These are phyloP conservation scores for Sordaria brevicollis DNA, from an alignment of 495 filamentous ascomycete species.

Conservation along the genomic window DNA sequence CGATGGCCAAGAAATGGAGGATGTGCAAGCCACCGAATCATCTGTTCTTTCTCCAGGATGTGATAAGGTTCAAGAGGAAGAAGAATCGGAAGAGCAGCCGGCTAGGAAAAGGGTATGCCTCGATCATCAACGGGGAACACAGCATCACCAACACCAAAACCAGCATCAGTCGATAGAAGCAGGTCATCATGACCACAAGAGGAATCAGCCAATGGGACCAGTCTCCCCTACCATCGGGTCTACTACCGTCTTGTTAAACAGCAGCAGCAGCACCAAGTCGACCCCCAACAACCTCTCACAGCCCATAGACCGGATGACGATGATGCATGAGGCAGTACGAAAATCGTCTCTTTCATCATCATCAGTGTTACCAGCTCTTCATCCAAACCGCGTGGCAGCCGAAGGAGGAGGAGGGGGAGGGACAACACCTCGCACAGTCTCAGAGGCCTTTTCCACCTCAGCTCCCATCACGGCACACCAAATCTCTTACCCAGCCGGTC, in stretches of 20 bases:
- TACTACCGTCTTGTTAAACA: background rate
- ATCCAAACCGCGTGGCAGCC: background rate
- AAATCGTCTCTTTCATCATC: too few relatives aligned
- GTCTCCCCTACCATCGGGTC: background rate
- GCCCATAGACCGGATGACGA: background rate
- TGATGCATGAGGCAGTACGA: background rate
- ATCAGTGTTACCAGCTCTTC: background rate
- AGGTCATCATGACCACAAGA: background rate
- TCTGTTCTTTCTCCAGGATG: background rate
- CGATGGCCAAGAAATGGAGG: background rate
- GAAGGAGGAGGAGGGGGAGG: background rate
- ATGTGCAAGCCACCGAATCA: background rate
- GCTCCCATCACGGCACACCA: background rate
- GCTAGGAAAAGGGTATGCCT: conserved; percentile 5
- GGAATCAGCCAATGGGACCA: background rate
- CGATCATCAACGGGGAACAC: background rate
- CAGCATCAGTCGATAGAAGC: background rate
- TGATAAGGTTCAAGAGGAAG: background rate
- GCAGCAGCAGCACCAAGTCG: too few relatives aligned
- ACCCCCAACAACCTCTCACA: background rate
- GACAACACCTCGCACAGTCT: background rate
- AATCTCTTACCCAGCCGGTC: background rate
- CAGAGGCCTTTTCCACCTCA: background rate
- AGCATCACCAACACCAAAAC: background rate
- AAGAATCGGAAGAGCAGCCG: background rate